Base-by-base conservation (phyloP, 2,329 filamentous ascomycete genomes). In the Colletotrichum australisinense region DNA sequence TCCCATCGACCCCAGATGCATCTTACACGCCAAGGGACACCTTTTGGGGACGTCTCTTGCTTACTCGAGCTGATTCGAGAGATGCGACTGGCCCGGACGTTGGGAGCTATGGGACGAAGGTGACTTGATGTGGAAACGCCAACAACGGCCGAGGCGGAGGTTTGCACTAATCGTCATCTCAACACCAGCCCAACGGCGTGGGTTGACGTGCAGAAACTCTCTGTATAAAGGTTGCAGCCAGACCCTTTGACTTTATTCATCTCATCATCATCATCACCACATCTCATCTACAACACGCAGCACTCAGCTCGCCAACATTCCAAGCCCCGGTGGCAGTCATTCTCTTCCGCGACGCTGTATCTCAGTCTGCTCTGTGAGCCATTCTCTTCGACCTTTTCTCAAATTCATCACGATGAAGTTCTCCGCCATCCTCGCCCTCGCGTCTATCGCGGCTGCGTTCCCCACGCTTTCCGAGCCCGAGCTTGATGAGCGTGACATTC, bases 401-500 rank as follows among this genome's bases (percentile, higher is more conserved):
- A 22, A 55, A 66, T 1, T 49, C 63, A 19, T 28, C 62, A 77
- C 22, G 7, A 77, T 77, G 76, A 77, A 74, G 64, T 63, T 69
- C 46, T 52, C 63, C 60, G 42, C 55, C 63, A 30, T 72, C 8
- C 60, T 76, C 30, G 62, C 74, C 35, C 63, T 76, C 19, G 70
- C 69, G 30, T 72, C 75, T 49, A 49, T 67, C 59, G 73, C 76
- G 53, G 66, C 66, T 22, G 75, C 76, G 8, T 70, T 58, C 30
- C 75, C 76, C 28, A 63, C 67, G 0, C 71, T 73, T 24, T 57
- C 68, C 14, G 60, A 71, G 49, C 35, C 59, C 9, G 12, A 42
- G 35, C 38, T 57, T 7, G 22, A 56, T 14, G 71, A 70, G 3
- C 53, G 57, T 14, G 49, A 71, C 22, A 62, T 62, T 11, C 67